These are phyloP conservation scores for Juncus effusus DNA, from an alignment of 176 grass and related monocot species.

Conservation along the genomic window DNA sequence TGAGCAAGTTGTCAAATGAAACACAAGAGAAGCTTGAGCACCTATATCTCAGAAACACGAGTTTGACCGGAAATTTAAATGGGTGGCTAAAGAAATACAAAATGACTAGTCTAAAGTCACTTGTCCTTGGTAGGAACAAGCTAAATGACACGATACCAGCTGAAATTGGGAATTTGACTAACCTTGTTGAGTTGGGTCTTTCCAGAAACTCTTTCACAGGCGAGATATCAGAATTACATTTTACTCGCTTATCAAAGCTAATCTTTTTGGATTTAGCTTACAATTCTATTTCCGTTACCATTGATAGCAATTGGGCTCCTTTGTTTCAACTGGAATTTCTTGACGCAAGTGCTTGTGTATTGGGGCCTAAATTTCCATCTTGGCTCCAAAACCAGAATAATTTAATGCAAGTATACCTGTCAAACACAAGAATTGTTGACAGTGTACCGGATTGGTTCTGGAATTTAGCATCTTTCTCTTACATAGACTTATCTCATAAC, in stretches of 20 bases:
- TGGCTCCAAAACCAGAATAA: conserved; percentile 11
- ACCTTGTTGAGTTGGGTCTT: conserved; percentile 1
- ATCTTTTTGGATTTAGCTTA: not conserved
- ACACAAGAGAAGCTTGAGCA: not conserved
- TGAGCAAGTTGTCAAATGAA: not conserved
- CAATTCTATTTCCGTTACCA: not conserved
- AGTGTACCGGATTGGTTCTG: conserved; percentile 22
- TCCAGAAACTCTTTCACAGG: not conserved
- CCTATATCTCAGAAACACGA: not conserved
- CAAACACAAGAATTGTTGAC: not conserved
- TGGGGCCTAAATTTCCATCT: conserved; percentile 23
- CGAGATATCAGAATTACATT: not conserved
- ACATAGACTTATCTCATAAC: conserved; percentile 5
- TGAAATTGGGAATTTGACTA: not conserved
- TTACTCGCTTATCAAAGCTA: not conserved
- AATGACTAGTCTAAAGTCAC: not conserved
- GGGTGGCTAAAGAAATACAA: not conserved
- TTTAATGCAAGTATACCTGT: not conserved
- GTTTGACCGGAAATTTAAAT: conserved; percentile 3
- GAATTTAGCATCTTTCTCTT: not conserved
- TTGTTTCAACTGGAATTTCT: not conserved
- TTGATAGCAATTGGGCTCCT: not conserved
- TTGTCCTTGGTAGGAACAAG: not conserved
- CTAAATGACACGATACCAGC: conserved; percentile 4
- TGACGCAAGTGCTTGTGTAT: not conserved